Base-by-base conservation (phyloP, 2,329 filamentous ascomycete genomes). In the Clarireedia monteithiana region DNA sequence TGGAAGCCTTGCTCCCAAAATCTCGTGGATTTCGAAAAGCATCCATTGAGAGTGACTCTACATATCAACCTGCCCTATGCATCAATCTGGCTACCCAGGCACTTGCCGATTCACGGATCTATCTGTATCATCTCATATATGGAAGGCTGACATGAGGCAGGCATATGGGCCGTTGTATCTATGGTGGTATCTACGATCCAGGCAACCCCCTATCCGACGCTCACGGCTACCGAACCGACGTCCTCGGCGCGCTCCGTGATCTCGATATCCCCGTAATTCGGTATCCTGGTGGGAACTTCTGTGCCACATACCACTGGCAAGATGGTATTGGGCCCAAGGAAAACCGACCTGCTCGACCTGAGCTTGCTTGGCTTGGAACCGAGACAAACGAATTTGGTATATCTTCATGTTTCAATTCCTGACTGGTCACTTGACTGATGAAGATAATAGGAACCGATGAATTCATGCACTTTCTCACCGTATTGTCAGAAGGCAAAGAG, bases 131-230 rank as follows among this genome's bases (percentile, higher is more conserved):
- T 39, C 34, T 54, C 6, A 45, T 45, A 24, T 12, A 24, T 45
- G 42, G n/a, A 45, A 4, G 5, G 15, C 42, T 45, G 20, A 45
- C 26, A 48, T 36, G 34, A 60, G 15, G 24, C 34, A 89, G 86
- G 65, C 89, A 94, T 71, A 94, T 94, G 88, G 89, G 89, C 65
- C 83, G 89, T 59, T 94, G 89, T 75, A 91, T 94, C 67, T 92
- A 94, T 69, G 88, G 88, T 60, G 89, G 89, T 61, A 86, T 94
- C 68, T 92, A 91, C 71, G 88, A 92, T 63, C 88, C 88, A 1
- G 80, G 78, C 36, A 91, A 84, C 69, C 73, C 82, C 3, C 77
- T 91, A n/a, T 84, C 86, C 2, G 87, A 91, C 63, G 76, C 82
- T 53, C 76, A 88, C 61, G 88, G 88, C 44, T 92, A 89, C 73